Conservation (phyloP, 257 asterid genomes). For the Solanum clarkiae region DNA sequence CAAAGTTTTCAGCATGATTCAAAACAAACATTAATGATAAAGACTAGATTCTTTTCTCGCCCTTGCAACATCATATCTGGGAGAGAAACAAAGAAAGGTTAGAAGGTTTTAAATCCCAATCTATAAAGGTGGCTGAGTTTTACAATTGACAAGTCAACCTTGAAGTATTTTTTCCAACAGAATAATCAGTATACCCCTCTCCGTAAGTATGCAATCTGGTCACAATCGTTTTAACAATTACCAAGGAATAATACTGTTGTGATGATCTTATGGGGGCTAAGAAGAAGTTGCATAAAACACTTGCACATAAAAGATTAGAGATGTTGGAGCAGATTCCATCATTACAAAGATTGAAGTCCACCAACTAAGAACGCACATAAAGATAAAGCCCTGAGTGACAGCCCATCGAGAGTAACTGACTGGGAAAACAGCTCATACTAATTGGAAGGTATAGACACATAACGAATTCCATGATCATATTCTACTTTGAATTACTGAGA, state of each 20-base stretch:
- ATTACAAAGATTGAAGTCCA: background rate
- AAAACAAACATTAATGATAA: background rate
- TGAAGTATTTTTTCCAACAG: background rate
- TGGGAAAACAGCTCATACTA: background rate
- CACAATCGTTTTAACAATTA: background rate
- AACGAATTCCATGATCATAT: background rate
- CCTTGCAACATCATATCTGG: background rate
- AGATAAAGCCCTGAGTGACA: background rate
- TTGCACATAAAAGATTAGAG: background rate
- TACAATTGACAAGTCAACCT: background rate
- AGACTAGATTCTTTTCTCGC: background rate
- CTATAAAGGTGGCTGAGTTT: background rate
- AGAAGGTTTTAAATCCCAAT: background rate
- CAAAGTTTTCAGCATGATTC: background rate
- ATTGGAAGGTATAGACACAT: background rate
- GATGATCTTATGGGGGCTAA: background rate
- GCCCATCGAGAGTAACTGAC: background rate
- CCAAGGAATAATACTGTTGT: background rate
- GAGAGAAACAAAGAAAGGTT: background rate
- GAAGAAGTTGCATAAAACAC: background rate
- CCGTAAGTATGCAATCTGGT: background rate
- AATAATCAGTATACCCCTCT: background rate
- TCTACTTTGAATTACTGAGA: background rate
- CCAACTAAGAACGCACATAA: background rate
- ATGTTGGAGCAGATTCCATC: background rate